Base-by-base conservation (phyloP, 306 rosid species). In the Quercus engelmannii region DNA sequence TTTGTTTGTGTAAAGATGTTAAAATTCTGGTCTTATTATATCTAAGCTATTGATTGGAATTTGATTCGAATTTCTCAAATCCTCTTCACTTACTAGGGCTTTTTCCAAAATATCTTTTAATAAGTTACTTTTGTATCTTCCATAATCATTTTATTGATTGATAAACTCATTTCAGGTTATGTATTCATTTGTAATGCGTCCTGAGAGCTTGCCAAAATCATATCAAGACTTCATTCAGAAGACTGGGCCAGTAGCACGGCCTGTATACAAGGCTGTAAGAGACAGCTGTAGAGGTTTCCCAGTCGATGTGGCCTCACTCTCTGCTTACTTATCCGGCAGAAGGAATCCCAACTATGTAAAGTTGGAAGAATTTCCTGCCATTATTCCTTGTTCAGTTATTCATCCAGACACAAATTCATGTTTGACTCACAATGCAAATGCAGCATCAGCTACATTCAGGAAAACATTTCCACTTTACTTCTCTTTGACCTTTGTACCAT, bases 131-230 rank as follows among this genome's bases (percentile, higher is more conserved):
- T 9, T 41, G 2, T 14, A 11, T 54, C 49, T 41, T 46, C 33
- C 75, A 15, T 70, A 12, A 11, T 55, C 69, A 67, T 84, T 74
- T 28, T 72, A 78, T 69, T 56, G 10, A 73, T 74, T 52, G 49
- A 79, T 28, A 71, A 49, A 21, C 38, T 20, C 70, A 71, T 84
- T 82, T 84, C 91, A 95, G 99, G 95, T 95, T 83, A 92, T 95
- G 97, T 95, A 95, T 78, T 80, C 92, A 74, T 95, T 95, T 90
- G 99, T 95, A 75, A 95, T 95, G 99, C 97, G 95, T 74, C 99
- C 97, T 52, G 99, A 92, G 89, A 92, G 95, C 88, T 87, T 95
- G 89, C 99, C 97, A 19, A 92, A 95, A 83, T 68, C 97, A 74
- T 95, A 95, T 85, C 94, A 88, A 74, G 97, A 95, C 35, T 94